These are phyloP conservation scores for Sistotremastrum suecicum DNA, from an alignment of 768 basidiomycete species.

Conservation along the genomic window DNA sequence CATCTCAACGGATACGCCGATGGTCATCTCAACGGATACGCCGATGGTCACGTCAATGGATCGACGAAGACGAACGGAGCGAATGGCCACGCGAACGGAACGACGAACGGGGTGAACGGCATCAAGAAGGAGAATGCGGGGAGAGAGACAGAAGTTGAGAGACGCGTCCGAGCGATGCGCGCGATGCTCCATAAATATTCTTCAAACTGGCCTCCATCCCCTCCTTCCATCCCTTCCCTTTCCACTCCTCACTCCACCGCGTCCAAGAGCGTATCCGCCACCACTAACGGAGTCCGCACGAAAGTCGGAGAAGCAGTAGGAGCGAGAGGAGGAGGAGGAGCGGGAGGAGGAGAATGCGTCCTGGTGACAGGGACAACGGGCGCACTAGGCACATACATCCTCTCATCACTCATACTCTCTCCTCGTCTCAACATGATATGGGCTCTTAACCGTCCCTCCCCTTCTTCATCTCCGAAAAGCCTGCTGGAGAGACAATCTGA, in stretches of 20 bases:
- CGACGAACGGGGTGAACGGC: neutral
- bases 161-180: neutral
- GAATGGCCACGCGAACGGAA: too few relatives aligned
- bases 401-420: slow-evolving; percentile 12
- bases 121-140: too few relatives aligned
- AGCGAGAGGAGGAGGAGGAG: too few relatives aligned
- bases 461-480: neutral
- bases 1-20: too few relatives aligned
- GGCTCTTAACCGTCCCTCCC: slow-evolving; percentile 14
- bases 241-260: too few relatives aligned
- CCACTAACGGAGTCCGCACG: too few relatives aligned
- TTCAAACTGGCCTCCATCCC: neutral
- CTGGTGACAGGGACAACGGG: slow-evolving; percentile 23
- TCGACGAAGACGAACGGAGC: too few relatives aligned
- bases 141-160: neutral
- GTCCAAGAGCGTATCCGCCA: too few relatives aligned
- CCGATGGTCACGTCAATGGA: neutral
- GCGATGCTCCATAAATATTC: too few relatives aligned
- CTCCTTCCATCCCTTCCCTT: too few relatives aligned
- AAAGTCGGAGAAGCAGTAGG: too few relatives aligned
- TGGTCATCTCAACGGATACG: too few relatives aligned
- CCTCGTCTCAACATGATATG: slow-evolving; percentile 12
- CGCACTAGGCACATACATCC: slow-evolving; percentile 17
- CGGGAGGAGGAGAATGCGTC: slow-evolving; percentile 14
- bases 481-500: slow-evolving; percentile 15